Evolutionary conservation across 768 basidiomycete genomes (phyloP).

Genomic region (Pulveroboletus sp.): DNA sequence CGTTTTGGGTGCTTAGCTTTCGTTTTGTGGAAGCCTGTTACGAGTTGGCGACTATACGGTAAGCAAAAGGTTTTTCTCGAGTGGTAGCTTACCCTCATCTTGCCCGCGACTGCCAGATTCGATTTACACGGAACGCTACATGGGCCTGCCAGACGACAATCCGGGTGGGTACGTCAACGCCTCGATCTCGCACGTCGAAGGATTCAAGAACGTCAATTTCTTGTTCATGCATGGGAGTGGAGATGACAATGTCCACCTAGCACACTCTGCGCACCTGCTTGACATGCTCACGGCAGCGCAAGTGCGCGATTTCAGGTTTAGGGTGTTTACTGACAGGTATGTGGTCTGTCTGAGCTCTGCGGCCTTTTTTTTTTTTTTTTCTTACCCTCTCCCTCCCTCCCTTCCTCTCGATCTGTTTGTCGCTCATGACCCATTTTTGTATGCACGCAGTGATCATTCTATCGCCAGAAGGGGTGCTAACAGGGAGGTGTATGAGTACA

Average conservation of each 20-base stretch:
- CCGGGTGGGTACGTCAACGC: slow-evolving; percentile 85
- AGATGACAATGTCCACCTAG: slow-evolving; percentile 95
- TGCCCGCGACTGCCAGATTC: slow-evolving; percentile 53
- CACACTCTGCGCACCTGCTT: slow-evolving; percentile 84
- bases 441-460: slow-evolving; percentile 62
- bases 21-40: slow-evolving; percentile 58
- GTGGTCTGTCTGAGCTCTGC: too few species aligned
- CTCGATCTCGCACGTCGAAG: slow-evolving; percentile 83
- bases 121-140: slow-evolving; percentile 97
- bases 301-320: slow-evolving; percentile 74
- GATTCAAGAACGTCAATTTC: slow-evolving; percentile 76
- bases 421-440: slow-evolving; percentile 3
- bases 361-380: too few species aligned
- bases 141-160: slow-evolving; percentile 79
- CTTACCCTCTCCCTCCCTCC: too few species aligned
- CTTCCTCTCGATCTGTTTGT: not conserved
- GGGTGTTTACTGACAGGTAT: slow-evolving; percentile 96
- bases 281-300: slow-evolving; percentile 85
- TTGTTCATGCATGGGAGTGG: slow-evolving; percentile 89
- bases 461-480: slow-evolving; percentile 73
- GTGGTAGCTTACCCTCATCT: not conserved
- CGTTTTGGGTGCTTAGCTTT: slow-evolving; percentile 7
- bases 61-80: slow-evolving; percentile 16
- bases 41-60: slow-evolving; percentile 82
- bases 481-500: slow-evolving; percentile 81